These are phyloP conservation scores for Allium cepa DNA, from an alignment of 106 monocot species.

Conservation along the genomic window DNA sequence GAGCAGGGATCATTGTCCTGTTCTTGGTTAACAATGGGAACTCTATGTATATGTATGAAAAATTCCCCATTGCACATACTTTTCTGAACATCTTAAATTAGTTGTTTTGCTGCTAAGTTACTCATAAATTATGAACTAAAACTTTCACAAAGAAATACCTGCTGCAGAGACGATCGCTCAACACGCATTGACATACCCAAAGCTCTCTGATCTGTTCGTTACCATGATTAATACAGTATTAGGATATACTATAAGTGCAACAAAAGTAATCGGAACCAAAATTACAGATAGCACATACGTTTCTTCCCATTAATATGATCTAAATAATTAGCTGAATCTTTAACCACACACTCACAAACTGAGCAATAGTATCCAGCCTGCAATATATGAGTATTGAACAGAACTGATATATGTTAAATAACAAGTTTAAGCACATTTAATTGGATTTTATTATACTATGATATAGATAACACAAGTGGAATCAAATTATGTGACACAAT, in stretches of 20 bases:
- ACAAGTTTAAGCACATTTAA: not conserved
- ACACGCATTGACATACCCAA: conserved; percentile 99
- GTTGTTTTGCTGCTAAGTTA: not conserved
- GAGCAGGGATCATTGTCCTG: too few species aligned
- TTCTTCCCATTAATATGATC: conserved; percentile 99
- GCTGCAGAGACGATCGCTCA: conserved; percentile 91
- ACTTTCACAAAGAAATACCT: conserved; percentile 29
- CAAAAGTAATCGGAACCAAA: too few species aligned
- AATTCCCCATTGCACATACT: too few species aligned
- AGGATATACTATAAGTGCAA: too few species aligned
- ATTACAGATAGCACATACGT: conserved; percentile 38
- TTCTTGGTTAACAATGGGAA: too few species aligned
- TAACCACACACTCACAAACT: conserved; percentile 98
- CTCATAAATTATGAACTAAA: conserved; percentile 1
- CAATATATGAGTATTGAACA: conserved; percentile 1
- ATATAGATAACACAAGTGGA: too few species aligned
- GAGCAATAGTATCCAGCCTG: conserved; percentile 96
- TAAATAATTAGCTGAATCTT: conserved; percentile 98
- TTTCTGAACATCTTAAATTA: too few species aligned
- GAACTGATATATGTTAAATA: not conserved
- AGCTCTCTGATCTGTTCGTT: conserved; percentile 83
- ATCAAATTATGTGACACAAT: too few species aligned
- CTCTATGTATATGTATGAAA: too few species aligned
- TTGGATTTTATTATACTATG: too few species aligned
- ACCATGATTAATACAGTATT: not conserved